These are phyloP conservation scores for Parsonsia alboflavescens DNA, from an alignment of 257 asterid species.

Conservation along the genomic window DNA sequence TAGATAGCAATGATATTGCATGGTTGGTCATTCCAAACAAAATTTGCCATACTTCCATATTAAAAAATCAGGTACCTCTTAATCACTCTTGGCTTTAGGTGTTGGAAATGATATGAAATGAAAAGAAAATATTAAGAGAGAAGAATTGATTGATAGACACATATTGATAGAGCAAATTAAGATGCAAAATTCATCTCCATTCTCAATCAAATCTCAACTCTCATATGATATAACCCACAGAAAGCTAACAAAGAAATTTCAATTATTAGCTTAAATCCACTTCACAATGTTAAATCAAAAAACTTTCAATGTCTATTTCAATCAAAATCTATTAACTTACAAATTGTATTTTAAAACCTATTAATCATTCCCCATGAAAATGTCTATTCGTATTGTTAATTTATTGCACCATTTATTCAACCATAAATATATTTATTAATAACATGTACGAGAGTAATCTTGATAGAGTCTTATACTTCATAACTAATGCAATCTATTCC, in stretches of 20 bases:
- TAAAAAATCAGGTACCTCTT: neutral
- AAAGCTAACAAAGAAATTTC: neutral
- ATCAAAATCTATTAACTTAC: neutral
- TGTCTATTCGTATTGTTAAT: neutral
- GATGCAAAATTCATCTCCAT: neutral
- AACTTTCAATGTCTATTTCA: constrained; percentile 6
- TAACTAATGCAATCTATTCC: too few species aligned
- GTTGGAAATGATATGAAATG: constrained; percentile 6
- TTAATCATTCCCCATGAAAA: neutral
- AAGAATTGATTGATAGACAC: neutral
- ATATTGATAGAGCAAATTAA: neutral
- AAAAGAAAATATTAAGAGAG: constrained; percentile 1
- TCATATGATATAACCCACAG: neutral
- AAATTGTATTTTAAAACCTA: neutral
- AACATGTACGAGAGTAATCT: too few species aligned
- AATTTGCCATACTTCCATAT: neutral
- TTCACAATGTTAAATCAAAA: neutral
- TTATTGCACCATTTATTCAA: neutral
- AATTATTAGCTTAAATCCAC: neutral
- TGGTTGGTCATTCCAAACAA: neutral
- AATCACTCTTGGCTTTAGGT: neutral
- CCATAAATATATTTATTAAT: too few species aligned
- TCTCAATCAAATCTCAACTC: neutral
- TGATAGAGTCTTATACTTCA: too few species aligned
- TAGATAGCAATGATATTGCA: neutral